These are phyloP conservation scores for Bauhinia variegata DNA, from an alignment of 306 rosid species.

Conservation along the genomic window DNA sequence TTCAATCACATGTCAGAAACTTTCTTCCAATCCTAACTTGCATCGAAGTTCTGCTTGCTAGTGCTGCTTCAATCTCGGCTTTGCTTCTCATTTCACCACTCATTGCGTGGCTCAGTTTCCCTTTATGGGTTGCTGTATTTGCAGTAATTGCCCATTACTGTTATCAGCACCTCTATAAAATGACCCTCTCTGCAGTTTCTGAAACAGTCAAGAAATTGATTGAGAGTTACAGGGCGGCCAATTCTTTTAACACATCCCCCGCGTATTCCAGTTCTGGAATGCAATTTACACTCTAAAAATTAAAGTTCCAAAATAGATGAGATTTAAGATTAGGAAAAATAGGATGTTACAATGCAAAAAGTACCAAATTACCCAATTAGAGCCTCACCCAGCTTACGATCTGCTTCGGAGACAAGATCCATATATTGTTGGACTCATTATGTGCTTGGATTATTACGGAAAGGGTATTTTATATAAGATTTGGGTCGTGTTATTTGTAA, in stretches of 20 bases:
- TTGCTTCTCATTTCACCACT: neutral
- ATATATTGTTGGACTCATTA: too few relatives aligned
- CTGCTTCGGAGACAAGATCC: too few relatives aligned
- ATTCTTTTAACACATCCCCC: too few relatives aligned
- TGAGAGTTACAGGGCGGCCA: neutral
- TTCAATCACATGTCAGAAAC: neutral
- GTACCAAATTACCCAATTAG: neutral
- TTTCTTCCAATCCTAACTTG: neutral
- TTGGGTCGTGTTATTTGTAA: too few relatives aligned
- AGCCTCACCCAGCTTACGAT: too few relatives aligned
- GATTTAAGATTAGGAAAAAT: too few relatives aligned
- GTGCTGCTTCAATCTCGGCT: neutral
- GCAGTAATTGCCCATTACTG: neutral
- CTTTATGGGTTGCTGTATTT: constrained; percentile 2
- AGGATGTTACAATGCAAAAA: too few relatives aligned
- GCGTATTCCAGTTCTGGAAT: too few relatives aligned
- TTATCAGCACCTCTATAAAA: neutral
- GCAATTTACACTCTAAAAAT: too few relatives aligned
- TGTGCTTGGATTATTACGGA: too few relatives aligned
- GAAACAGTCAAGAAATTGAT: neutral
- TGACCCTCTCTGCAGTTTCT: neutral
- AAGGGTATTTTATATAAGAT: too few relatives aligned
- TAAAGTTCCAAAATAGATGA: too few relatives aligned
- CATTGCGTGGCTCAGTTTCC: neutral
- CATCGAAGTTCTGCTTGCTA: constrained; percentile 6